Base-by-base conservation (phyloP, 768 basidiomycete genomes). In the Rhizopogon vinicolor region DNA sequence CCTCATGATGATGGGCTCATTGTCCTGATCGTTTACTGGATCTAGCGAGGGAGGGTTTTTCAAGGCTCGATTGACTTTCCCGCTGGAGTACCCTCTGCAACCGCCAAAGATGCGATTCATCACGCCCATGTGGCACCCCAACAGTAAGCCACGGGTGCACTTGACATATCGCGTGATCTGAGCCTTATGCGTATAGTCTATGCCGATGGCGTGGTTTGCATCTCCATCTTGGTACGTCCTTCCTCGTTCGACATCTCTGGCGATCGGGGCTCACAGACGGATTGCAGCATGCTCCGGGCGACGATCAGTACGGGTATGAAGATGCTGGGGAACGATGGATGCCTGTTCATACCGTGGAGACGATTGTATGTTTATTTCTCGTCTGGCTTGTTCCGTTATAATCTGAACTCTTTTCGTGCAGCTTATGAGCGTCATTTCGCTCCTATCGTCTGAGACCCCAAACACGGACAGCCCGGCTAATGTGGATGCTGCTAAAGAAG, bases 101-200 rank as follows among this genome's bases (percentile, higher is more conserved):
- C 95, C 95, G 7, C 96, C 97, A 39, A 95, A 93, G 84, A 91
- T 98, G 91, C 85, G 83, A 19, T 99, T 99, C 66, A 82, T 90
- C 62, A 98, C 97, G 2, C 87, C 86, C 37, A 91, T 99, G 83
- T 93, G 95, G 85, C 97, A 99, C 74, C 97, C 97, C 1, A 99
- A 98, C 70, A 95, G 96, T 95, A 54, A 62, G 87, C 74, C 29
- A 31, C 37, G 42, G 52, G 22, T 52, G 41, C 42, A 41, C 19
- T 28, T 28, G 35, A 31, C 28, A 3, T 12, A 35, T 37, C 18
- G 48, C 53, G 22, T 10, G 22, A 48, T 33, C 18, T 28, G 31
- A 18, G 9, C 10, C 59, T 41, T 25, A 25, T 52, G 9, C 35
- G 52, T 53, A 51, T 64, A 98, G 96, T 98, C 70, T 99, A 99